Percentiles rank a stretch among this genome's conserved stretches.
These are phyloP conservation scores for Trichothecium sympodiale DNA, from an alignment of 2,329 filamentous ascomycete genomes.

Conservation along the genomic window DNA sequence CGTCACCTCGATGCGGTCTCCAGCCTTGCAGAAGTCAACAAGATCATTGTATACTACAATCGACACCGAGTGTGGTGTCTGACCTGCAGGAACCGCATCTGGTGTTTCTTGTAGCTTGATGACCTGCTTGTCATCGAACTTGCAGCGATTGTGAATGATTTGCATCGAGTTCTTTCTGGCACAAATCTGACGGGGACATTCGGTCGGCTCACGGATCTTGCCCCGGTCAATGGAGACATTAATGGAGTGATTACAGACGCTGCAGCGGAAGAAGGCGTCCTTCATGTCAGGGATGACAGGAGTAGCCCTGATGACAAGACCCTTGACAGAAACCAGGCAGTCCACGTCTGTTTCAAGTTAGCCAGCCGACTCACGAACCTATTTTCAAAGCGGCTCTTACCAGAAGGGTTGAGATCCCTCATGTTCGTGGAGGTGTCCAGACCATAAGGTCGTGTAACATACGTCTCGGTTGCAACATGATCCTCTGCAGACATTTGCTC, in stretches of 20 bases:
- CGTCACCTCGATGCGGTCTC: conserved; percentile 90
- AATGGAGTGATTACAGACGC: conserved; percentile 82
- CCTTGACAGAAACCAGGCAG: conserved; percentile 89
- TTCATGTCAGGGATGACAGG: conserved; percentile 99
- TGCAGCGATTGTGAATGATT: conserved; percentile 90
- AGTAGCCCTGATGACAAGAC: conserved; percentile 88
- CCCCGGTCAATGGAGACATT: conserved; percentile 89
- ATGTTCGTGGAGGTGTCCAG: conserved; percentile 81
- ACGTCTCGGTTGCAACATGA: conserved; percentile 69
- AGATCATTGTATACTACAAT: conserved; percentile 94
- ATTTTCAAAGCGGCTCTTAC: conserved; percentile 23
- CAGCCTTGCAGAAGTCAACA: conserved; percentile 95
- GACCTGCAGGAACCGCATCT: conserved; percentile 85
- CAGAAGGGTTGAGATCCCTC: conserved; percentile 84
- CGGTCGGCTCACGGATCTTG: conserved; percentile 88
- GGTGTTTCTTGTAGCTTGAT: conserved; percentile 98
- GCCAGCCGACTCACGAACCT: not conserved
- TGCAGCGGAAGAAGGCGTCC: conserved; percentile 94
- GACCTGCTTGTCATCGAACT: conserved; percentile 94
- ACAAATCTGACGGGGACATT: conserved; percentile 76
- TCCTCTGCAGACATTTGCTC: conserved; percentile 55
- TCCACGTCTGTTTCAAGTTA: conserved; percentile 63
- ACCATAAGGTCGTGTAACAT: conserved; percentile 82
- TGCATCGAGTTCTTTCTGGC: conserved; percentile 91
- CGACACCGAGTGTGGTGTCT: conserved; percentile 94